Evolutionary conservation across 306 rosid species (phyloP), one percentile per base, ranked within the genome.

Genomic region (Rubus idaeus): DNA sequence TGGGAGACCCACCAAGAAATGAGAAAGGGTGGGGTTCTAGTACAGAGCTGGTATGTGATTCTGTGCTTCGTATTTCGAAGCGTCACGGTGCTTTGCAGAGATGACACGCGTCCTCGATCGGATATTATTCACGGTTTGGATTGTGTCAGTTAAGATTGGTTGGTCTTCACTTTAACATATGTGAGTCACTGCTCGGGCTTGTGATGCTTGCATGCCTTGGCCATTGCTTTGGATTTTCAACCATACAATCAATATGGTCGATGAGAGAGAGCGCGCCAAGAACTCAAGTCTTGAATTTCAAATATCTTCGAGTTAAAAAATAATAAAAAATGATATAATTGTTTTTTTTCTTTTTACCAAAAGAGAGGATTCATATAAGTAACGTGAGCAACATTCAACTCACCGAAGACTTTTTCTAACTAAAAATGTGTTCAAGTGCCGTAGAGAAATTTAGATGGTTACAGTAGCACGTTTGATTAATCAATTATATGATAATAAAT

Each of bases 21-120:
- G n/a, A n/a, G n/a, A n/a, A n/a, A n/a, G n/a, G n/a, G n/a, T n/a
- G n/a, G n/a, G n/a, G n/a, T n/a, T n/a, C n/a, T n/a, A n/a, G n/a
- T n/a, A n/a, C n/a, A n/a, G n/a, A n/a, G n/a, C n/a, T n/a, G n/a
- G n/a, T n/a, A n/a, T n/a, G n/a, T n/a, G n/a, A n/a, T n/a, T n/a
- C n/a, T n/a, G 41, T 30, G 67, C 30, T 63, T 72, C 68, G 89
- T 78, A 82, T 79, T 69, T 71, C 35, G 80, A 53, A 70, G 57
- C 70, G 61, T 77, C 68, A 84, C 80, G 81, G 85, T 78, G 73
- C 55, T 3, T 6, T 52, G 7, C 4, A 9, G 21, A 0, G 1
- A 13, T 47, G 90, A 75, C 88, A 82, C 83, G 64, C 75, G 88
- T 82, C 40, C 50, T 0, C 0, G 12, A 26, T 52, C 2, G 9